Evolutionary conservation across 2,329 filamentous ascomycete genomes (phyloP).

Genomic region (Colletotrichum musicola): DNA sequence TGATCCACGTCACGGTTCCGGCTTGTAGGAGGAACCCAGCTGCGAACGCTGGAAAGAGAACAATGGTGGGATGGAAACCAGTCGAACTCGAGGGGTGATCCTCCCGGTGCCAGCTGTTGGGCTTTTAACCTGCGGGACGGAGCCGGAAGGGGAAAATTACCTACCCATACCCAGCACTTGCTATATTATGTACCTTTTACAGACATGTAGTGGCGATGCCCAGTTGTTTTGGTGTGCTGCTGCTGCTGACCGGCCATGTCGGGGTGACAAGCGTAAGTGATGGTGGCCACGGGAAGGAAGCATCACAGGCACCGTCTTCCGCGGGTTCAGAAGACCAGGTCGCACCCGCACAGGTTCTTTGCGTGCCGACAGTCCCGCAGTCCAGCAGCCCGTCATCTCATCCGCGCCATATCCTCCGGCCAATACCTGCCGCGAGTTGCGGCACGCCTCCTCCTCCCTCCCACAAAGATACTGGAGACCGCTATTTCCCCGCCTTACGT

Average conservation of each 20-base stretch:
- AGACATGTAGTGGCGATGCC: slow-evolving; percentile 13
- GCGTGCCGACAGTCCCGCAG: too few species aligned
- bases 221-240: slow-evolving; percentile 9
- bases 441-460: neutral
- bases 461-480: neutral
- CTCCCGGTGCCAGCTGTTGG: slow-evolving; percentile 16
- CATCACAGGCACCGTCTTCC: slow-evolving; percentile 18
- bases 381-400: too few species aligned
- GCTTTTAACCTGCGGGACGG: slow-evolving; percentile 15
- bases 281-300: neutral
- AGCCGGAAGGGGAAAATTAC: neutral
- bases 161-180: too few species aligned
- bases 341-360: too few species aligned
- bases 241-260: slow-evolving; percentile 21
- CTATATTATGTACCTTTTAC: too few species aligned
- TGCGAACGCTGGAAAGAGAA: slow-evolving; percentile 14
- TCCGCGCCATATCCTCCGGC: neutral
- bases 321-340: neutral
- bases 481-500: slow-evolving; percentile 12
- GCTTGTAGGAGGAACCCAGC: slow-evolving; percentile 25
- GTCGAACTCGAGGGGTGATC: slow-evolving; percentile 31
- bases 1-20: slow-evolving; percentile 35
- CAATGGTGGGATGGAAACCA: slow-evolving; percentile 25
- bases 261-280: slow-evolving; percentile 14
- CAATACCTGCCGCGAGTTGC: neutral